Evolutionary conservation across 176 grass and related monocot species (phyloP), one percentile per base, ranked within the genome.

Genomic region (Oryza brachyantha): DNA sequence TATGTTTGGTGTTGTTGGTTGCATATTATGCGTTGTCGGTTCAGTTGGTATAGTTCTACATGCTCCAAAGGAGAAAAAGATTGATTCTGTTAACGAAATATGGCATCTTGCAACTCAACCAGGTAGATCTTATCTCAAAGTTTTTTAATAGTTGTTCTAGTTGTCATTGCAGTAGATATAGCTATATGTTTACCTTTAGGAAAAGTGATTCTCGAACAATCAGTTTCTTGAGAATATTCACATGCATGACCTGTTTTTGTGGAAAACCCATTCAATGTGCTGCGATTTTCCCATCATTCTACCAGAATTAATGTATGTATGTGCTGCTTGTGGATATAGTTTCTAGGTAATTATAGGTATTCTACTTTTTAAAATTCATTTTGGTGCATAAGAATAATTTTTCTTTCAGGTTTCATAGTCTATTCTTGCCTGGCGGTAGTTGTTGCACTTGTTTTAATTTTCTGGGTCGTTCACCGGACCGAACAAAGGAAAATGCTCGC

Each of bases 51-150:
- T 97, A 77, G 93, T 97, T 70, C 79, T 97, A 83, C 91, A 97
- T 64, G 91, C 93, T 58, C 93, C 93, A 32, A 91, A 83, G 85
- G 93, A 93, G 79, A 91, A 66, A 86, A 86, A 83, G 59, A 97
- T 97, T 10, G 84, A 97, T 54, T 93, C 94, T 63, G 87, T 97
- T 64, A 93, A 74, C 25, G 94, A 97, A 97, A 88, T 97, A 73
- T 93, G 94, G 94, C 84, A 80, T 76, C 94, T 97, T 55, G 94
- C 94, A 72, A 88, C 83, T 45, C 81, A 97, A 91, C 88, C 91
- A 82, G 91, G 94, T 97, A 83, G 29, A 48, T 54, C 71, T 43
- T 79, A 24, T 61, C 27, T 78, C 61, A 66, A 81, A 34, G 13
- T 34, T 2, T 21, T 40, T 70, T 19, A 40, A 71, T 59, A 22